These are phyloP conservation scores for Torrubiellomyces zombiae DNA, from an alignment of 2,329 filamentous ascomycete genomes.

Conservation along the genomic window DNA sequence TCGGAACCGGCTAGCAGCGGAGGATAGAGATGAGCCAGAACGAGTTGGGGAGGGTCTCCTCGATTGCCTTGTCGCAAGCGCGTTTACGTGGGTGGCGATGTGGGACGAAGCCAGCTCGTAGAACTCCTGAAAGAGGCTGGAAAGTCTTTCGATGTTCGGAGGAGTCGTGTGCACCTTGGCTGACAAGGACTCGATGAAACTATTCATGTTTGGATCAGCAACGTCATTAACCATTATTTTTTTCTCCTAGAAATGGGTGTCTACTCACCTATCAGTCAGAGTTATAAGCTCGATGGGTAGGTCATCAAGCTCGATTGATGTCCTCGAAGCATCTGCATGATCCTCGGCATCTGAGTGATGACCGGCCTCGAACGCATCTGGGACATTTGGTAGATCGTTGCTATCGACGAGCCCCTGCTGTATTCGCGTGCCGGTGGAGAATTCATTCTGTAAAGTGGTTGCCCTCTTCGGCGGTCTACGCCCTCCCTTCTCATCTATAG, in stretches of 20 bases:
- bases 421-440: constrained; percentile 10
- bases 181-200: constrained; percentile 79
- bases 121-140: constrained; percentile 86
- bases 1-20: constrained; percentile 38
- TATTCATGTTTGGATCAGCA: constrained; percentile 21
- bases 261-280: constrained; percentile 61
- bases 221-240: constrained; percentile 3
- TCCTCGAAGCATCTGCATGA: constrained; percentile 26
- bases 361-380: constrained; percentile 33
- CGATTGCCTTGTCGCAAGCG: constrained; percentile 57
- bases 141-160: constrained; percentile 65
- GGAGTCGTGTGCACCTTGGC: constrained; percentile 77
- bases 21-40: constrained; percentile 36
- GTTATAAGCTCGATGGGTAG: constrained; percentile 88
- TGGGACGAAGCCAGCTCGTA: constrained; percentile 67
- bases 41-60: constrained; percentile 45
- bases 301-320: constrained; percentile 63
- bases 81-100: constrained; percentile 73
- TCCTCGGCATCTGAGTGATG: constrained; percentile 26
- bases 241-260: constrained; percentile 1
- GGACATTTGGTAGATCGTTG: constrained; percentile 15
- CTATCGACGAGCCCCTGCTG: constrained; percentile 7
- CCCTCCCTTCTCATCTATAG: constrained; percentile 14
- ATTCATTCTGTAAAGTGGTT: constrained; percentile 27
- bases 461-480: constrained; percentile 24